Evolutionary conservation across 371 early-diverging fungal species (phyloP).

Genomic region (Mortierella sp.): DNA sequence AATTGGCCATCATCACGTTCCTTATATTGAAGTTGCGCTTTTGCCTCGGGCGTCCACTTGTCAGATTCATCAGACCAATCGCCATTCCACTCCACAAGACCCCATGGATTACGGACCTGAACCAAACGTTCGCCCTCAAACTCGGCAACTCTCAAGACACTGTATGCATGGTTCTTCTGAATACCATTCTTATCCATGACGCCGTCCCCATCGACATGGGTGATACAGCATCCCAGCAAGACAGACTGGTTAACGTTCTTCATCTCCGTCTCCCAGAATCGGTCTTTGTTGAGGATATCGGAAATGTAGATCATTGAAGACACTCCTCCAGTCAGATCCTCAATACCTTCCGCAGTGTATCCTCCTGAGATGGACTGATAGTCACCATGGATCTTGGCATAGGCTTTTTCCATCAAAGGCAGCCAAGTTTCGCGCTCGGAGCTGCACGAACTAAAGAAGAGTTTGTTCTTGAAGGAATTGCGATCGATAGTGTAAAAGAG

Average conservation of each 20-base stretch:
- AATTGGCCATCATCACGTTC: conserved; percentile 58
- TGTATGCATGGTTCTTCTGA: conserved; percentile 57
- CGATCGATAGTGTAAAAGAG: conserved; percentile 49
- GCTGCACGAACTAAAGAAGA: conserved; percentile 61
- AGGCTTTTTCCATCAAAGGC: conserved; percentile 71
- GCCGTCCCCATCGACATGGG: conserved; percentile 28
- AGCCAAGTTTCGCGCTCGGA: conserved; percentile 66
- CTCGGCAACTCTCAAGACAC: conserved; percentile 53
- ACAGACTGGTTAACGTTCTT: conserved; percentile 51
- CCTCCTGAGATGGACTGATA: conserved; percentile 60
- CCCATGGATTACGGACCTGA: conserved; percentile 62
- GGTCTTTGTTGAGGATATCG: conserved; percentile 59
- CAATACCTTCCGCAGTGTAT: conserved; percentile 60
- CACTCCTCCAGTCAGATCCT: conserved; percentile 65
- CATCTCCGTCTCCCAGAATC: conserved; percentile 61
- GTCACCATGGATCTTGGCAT: conserved; percentile 66
- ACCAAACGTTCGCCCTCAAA: conserved; percentile 46
- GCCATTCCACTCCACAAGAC: conserved; percentile 57
- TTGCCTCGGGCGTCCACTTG: conserved; percentile 57
- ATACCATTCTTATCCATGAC: conserved; percentile 43
- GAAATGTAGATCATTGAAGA: conserved; percentile 35
- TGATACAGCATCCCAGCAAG: conserved; percentile 55
- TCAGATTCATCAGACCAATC: conserved; percentile 59
- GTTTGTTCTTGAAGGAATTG: conserved; percentile 45
- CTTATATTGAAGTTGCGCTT: conserved; percentile 31